Percentiles rank a stretch among this genome's conserved stretches.
Conservation (phyloP, 2,329 filamentous ascomycete genomes). For the Aspergillus jensenii region DNA sequence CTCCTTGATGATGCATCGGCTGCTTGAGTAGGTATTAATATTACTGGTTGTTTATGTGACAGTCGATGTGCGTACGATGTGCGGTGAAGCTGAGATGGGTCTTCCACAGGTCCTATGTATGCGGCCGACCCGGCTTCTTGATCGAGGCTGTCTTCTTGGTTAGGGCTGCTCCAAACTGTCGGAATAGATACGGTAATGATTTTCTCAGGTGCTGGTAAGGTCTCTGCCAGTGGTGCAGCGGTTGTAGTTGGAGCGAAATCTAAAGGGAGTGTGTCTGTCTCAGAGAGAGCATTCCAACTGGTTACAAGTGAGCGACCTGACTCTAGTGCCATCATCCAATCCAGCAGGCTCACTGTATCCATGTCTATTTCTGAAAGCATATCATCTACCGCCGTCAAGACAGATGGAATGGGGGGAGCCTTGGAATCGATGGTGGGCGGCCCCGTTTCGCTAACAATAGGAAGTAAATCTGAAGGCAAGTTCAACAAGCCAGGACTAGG, state of each 20-base stretch:
- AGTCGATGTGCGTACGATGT: too few species aligned
- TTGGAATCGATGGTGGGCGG: background rate
- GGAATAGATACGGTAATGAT: background rate
- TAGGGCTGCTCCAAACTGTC: background rate
- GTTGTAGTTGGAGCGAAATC: constrained; percentile 4
- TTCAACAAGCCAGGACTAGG: background rate
- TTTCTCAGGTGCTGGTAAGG: background rate
- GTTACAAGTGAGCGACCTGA: constrained; percentile 1
- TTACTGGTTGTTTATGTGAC: too few species aligned
- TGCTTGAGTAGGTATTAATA: too few species aligned
- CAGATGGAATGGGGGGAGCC: constrained; percentile 1
- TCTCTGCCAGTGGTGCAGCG: background rate
- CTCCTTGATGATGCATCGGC: too few species aligned
- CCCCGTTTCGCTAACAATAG: background rate
- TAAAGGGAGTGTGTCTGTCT: background rate
- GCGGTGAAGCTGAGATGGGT: too few species aligned
- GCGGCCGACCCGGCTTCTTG: too few species aligned
- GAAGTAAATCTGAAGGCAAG: background rate
- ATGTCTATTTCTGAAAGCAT: constrained; percentile 2
- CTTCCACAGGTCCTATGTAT: too few species aligned
- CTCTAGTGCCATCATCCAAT: background rate
- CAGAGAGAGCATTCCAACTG: background rate
- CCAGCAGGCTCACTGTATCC: background rate
- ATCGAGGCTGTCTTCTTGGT: background rate
- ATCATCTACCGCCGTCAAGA: background rate